Conservation (phyloP, 495 filamentous ascomycete species). For the Aspergillus coremiiformis region DNA sequence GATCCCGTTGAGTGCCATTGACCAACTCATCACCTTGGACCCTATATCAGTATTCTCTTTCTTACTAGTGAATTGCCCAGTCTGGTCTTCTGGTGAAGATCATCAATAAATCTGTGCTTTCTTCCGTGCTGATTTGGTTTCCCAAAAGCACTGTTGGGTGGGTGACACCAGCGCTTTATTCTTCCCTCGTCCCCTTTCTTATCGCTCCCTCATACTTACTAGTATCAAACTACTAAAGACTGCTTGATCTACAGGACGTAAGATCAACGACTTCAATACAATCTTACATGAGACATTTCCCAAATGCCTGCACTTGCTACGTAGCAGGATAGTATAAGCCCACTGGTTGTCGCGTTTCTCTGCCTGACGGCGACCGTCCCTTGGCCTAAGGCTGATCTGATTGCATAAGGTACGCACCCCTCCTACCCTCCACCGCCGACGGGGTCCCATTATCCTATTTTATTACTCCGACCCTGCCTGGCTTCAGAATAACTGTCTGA, state of each 20-base stretch:
- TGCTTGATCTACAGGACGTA: background rate
- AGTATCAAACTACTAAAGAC: background rate
- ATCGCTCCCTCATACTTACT: background rate
- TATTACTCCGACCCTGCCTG: background rate
- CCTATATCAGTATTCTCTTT: background rate
- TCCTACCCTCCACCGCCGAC: background rate
- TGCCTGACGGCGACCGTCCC: constrained; percentile 16
- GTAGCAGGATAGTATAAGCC: background rate
- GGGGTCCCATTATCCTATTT: background rate
- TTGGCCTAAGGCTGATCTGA: constrained; percentile 18
- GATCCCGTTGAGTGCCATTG: background rate
- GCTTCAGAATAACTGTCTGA: background rate
- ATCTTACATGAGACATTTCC: background rate
- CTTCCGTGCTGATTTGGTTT: background rate
- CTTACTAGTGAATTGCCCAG: background rate
- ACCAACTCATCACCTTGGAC: background rate
- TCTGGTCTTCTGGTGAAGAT: background rate
- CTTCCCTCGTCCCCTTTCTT: constrained; percentile 1
- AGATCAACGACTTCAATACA: background rate
- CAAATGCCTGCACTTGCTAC: background rate
- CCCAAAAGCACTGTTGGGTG: background rate
- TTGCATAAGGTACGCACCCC: constrained; percentile 10
- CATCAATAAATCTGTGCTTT: background rate
- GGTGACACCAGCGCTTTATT: background rate
- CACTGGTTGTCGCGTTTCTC: constrained; percentile 5